Evolutionary conservation across 23 red algal species (phyloP).

Genomic region (Gracilaria domingensis): DNA sequence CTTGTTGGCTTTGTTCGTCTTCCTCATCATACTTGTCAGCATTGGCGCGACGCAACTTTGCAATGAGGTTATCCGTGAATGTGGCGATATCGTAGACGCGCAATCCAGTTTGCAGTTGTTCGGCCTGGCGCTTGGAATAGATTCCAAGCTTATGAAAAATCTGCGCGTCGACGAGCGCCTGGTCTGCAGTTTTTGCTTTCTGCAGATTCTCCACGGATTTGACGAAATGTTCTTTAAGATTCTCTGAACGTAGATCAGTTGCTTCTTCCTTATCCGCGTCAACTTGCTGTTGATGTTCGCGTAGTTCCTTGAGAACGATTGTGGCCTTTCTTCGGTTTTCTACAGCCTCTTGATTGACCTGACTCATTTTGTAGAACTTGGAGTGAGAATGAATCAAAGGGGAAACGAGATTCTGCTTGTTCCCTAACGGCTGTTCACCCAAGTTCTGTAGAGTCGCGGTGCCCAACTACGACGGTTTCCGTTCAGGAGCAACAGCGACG

Average conservation of each 20-base stretch:
- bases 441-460: too few species aligned
- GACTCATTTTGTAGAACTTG: neutral
- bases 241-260: conserved; percentile 47
- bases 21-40: conserved; percentile 52
- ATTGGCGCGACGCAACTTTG: conserved; percentile 33
- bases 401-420: neutral
- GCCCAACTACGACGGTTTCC: too few species aligned
- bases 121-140: conserved; percentile 60
- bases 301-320: conserved; percentile 62
- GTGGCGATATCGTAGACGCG: conserved; percentile 55
- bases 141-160: conserved; percentile 61
- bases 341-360: conserved; percentile 21
- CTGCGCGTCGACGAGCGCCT: conserved; percentile 66
- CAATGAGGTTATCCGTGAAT: conserved; percentile 75
- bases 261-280: conserved; percentile 64
- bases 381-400: neutral
- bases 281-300: conserved; percentile 67
- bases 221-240: conserved; percentile 52
- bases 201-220: conserved; percentile 42
- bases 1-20: conserved; percentile 25
- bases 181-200: conserved; percentile 53
- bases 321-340: conserved; percentile 45
- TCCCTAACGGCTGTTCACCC: too few species aligned
- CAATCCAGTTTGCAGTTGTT: conserved; percentile 61
- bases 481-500: too few species aligned